Conservation (phyloP, 2,329 filamentous ascomycete genomes). For the Fusarium verticillioides region DNA sequence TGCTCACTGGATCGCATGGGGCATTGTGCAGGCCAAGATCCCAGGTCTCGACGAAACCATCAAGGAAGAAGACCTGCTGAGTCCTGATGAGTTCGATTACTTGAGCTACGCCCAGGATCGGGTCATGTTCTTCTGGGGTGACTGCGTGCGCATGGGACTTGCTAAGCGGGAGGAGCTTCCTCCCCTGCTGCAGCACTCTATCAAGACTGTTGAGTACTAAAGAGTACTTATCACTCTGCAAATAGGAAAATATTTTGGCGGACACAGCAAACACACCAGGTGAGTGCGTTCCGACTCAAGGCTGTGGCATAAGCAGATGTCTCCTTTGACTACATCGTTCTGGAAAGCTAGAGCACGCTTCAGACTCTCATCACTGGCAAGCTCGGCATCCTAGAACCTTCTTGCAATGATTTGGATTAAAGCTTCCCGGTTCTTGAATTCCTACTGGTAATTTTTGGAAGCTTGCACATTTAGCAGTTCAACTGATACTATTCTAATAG, state of each 20-base stretch:
- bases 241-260: not conserved
- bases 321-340: not conserved
- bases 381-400: not conserved
- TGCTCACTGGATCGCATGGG: conserved; percentile 94
- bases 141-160: conserved; percentile 81
- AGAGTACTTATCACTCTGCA: not conserved
- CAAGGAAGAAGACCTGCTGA: conserved; percentile 47
- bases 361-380: not conserved
- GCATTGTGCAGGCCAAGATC: conserved; percentile 92
- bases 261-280: not conserved
- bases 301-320: not conserved
- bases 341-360: not conserved
- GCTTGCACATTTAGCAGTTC: not conserved
- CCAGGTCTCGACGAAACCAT: conserved; percentile 71
- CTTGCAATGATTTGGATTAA: not conserved
- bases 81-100: conserved; percentile 85
- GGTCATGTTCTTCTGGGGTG: conserved; percentile 94
- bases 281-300: conserved; percentile 14
- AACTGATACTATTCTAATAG: not conserved
- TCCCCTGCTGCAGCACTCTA: conserved; percentile 66
- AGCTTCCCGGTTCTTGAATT: not conserved
- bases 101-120: conserved; percentile 90
- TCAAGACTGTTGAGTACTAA: conserved; percentile 78
- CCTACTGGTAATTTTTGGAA: not conserved
- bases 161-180: conserved; percentile 81